Evolutionary conservation across 306 rosid species (phyloP), one percentile per base, ranked within the genome.

Genomic region (Alnus rubra): DNA sequence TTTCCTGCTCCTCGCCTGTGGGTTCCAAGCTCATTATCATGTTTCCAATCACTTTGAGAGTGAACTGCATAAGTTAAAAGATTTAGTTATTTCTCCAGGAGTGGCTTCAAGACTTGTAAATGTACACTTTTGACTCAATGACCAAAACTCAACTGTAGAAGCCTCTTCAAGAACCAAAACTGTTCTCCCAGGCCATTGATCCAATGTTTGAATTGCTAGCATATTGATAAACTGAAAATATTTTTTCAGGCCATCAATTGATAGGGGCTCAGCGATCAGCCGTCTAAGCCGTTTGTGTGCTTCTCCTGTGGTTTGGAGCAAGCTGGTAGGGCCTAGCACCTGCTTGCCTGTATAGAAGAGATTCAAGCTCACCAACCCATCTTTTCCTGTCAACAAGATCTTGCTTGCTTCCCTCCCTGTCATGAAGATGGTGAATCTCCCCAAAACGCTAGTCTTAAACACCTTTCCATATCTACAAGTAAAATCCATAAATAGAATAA

Each of bases 1-100:
- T 86, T 70, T 93, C 98, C 30, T 88, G 97, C 58, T 93, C 97
- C 53, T 88, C 98, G 16, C 97, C 93, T 0, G 70, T 69, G 7
- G 98, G 97, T 85, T 91, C 97, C 83, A 93, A 84, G 89, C 98
- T 91, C 97, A 91, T 90, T 79, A 91, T 93, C 98, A 93, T 93
- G 78, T 91, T 89, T 44, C 95, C 95, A 84, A 93, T 93, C 74
- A 93, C 98, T 88, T 93, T 86, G 6, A 91, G 84, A 69, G 98
- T 93, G 79, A 93, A 91, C 98, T 93, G 87, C 39, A 82, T 77
- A 52, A 51, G 74, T 45, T 51, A 82, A 77, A 73, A 76, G 44
- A 54, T 47, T 65, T 62, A 49, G 59, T 56, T 67, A 64, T 64
- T 64, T 64, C 7, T 35, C 45, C 45, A 49, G 18, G 16, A 16